Percentiles rank a stretch among this genome's conserved stretches.
Conservation (phyloP, 2,329 filamentous ascomycete species). For the Pseudogymnoascus sp. region DNA sequence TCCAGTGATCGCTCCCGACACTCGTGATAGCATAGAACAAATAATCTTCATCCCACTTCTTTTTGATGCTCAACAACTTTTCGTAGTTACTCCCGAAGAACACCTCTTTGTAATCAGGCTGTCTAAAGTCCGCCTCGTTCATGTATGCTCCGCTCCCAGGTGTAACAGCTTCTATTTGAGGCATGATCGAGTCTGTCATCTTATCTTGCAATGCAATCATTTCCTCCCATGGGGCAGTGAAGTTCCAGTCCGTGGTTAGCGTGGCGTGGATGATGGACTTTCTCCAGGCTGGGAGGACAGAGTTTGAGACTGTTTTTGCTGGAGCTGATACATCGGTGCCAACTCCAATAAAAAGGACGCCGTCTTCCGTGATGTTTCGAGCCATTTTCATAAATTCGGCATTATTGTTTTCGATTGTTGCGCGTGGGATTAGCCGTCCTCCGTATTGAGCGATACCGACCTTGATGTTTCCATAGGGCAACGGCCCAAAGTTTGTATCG, state of each 20-base stretch:
- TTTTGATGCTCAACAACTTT: slow-evolving; percentile 39
- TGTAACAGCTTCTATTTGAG: slow-evolving; percentile 32
- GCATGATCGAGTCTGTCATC: slow-evolving; percentile 29
- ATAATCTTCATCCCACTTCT: slow-evolving; percentile 39
- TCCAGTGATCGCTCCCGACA: slow-evolving; percentile 48
- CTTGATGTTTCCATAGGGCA: slow-evolving; percentile 24
- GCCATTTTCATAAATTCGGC: slow-evolving; percentile 21
- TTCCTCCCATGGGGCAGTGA: slow-evolving; percentile 23
- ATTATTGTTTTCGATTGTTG: slow-evolving; percentile 25
- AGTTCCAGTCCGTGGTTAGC: slow-evolving; percentile 31
- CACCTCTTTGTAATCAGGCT: slow-evolving; percentile 35
- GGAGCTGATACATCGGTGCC: slow-evolving; percentile 26
- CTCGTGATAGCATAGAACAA: slow-evolving; percentile 43
- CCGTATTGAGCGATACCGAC: slow-evolving; percentile 33
- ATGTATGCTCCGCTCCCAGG: slow-evolving; percentile 40
- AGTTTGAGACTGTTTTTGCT: slow-evolving; percentile 23
- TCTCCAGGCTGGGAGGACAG: slow-evolving; percentile 38
- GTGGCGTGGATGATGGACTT: slow-evolving; percentile 29
- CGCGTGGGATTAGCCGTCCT: slow-evolving; percentile 37
- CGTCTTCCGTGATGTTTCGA: slow-evolving; percentile 30
- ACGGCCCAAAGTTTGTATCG: slow-evolving; percentile 26
- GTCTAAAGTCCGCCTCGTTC: slow-evolving; percentile 45
- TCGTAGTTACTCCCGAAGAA: slow-evolving; percentile 44
- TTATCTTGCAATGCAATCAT: slow-evolving; percentile 26
- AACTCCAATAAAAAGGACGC: slow-evolving; percentile 30